Evolutionary conservation across 1,139 yeast genomes (phyloP).

Genomic region (Candida albicans): DNA sequence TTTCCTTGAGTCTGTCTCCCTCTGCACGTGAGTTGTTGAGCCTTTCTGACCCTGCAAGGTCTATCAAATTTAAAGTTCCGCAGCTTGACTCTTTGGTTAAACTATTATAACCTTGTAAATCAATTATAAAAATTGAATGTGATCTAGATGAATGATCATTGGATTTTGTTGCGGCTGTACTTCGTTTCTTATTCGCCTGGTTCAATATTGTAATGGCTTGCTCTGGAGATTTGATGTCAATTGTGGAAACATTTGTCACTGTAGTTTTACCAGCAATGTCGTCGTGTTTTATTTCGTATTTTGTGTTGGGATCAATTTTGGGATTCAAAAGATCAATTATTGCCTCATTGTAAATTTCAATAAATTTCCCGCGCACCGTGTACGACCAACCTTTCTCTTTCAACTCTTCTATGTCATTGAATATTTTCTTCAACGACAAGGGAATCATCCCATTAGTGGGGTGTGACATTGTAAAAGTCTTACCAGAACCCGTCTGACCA

Average conservation of each 20-base stretch:
- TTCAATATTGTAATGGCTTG: conserved; percentile 54
- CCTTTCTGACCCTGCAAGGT: conserved; percentile 89
- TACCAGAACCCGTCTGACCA: conserved; percentile 98
- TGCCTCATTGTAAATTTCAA: conserved; percentile 87
- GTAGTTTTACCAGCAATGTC: conserved; percentile 50
- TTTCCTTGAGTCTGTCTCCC: conserved; percentile 82
- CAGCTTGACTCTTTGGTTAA: conserved; percentile 43
- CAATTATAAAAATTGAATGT: conserved; percentile 70
- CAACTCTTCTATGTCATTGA: conserved; percentile 53
- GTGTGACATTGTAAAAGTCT: conserved; percentile 86
- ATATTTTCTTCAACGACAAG: conserved; percentile 70
- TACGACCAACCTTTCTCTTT: conserved; percentile 66
- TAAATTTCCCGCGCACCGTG: conserved; percentile 68
- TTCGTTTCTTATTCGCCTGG: conserved; percentile 59
- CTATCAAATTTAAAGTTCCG: conserved; percentile 75
- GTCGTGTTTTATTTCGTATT: conserved; percentile 77
- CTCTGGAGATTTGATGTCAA: conserved; percentile 46
- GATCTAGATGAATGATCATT: conserved; percentile 77
- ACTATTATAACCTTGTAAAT: conserved; percentile 55
- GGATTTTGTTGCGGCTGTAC: conserved; percentile 80
- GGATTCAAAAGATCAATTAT: conserved; percentile 64
- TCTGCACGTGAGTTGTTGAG: conserved; percentile 71
- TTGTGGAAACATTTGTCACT: conserved; percentile 59
- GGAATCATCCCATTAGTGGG: conserved; percentile 80
- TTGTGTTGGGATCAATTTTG: conserved; percentile 21